Conservation (phyloP, 2,329 filamentous ascomycete species). For the Phialophora expanda region DNA sequence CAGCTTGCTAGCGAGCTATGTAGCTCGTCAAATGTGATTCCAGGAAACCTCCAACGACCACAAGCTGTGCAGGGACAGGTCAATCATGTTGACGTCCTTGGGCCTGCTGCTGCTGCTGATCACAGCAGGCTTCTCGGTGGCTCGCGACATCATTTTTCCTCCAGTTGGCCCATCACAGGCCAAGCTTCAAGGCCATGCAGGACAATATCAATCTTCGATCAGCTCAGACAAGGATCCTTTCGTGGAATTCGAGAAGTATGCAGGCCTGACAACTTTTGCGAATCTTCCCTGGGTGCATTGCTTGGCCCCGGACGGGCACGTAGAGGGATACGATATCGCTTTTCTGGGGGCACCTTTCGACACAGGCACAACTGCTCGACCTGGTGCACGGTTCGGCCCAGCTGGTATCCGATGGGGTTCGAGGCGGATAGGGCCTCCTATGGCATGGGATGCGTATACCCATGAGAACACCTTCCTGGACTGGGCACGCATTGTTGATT, state of each 20-base stretch:
- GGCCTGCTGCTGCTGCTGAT: conserved; percentile 16
- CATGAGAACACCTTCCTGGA: conserved; percentile 53
- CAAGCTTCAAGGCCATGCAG: conserved; percentile 11
- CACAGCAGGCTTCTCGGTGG: conserved; percentile 12
- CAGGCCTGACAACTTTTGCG: conserved; percentile 45
- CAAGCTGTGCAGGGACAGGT: background rate
- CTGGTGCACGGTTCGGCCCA: conserved; percentile 60
- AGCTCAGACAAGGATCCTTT: conserved; percentile 46
- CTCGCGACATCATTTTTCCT: conserved; percentile 43
- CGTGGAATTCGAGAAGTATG: conserved; percentile 52
- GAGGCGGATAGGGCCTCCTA: conserved; percentile 51
- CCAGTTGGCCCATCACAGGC: conserved; percentile 38
- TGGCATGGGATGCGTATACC: conserved; percentile 56
- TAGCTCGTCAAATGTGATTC: background rate
- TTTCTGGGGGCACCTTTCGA: conserved; percentile 60
- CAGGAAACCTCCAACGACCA: background rate
- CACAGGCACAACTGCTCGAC: conserved; percentile 58
- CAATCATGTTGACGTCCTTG: conserved; percentile 18
- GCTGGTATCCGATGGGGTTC: conserved; percentile 59
- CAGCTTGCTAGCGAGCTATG: background rate
- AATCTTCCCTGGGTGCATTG: conserved; percentile 45
- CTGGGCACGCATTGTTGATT: conserved; percentile 61
- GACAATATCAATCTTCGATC: conserved; percentile 30
- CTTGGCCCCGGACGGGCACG: conserved; percentile 37
- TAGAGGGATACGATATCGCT: conserved; percentile 48